phyloP scores from a whole-genome alignment of 2,329 filamentous ascomycete genomes.

The Aspergillus nomiae region DNA sequence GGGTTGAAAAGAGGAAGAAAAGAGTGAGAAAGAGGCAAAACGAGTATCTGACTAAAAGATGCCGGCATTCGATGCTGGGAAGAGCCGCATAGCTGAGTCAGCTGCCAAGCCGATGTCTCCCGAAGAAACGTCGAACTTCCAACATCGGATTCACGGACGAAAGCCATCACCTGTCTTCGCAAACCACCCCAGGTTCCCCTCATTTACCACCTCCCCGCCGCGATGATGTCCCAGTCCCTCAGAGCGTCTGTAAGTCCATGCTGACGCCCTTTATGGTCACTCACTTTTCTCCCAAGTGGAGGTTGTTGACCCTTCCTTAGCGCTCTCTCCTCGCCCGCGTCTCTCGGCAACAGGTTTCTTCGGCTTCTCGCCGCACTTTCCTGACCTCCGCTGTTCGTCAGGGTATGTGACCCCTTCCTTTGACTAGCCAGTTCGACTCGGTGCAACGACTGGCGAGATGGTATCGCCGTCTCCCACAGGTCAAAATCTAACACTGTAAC shows the following conservation, averaged over 20 bases:
- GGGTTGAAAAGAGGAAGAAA: slow-evolving; percentile 15
- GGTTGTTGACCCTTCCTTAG: slow-evolving; percentile 41
- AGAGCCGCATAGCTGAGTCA: slow-evolving; percentile 31
- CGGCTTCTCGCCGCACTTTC: slow-evolving; percentile 63
- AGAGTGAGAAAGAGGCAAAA: slow-evolving; percentile 11
- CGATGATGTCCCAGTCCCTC: slow-evolving; percentile 64
- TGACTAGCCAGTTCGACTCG: neutral
- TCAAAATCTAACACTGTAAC: slow-evolving; percentile 27
- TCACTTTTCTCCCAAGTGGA: neutral
- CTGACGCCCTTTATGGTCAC: neutral
- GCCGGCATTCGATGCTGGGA: neutral
- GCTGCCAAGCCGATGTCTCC: slow-evolving; percentile 30
- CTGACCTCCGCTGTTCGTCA: slow-evolving; percentile 63
- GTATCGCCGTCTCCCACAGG: neutral
- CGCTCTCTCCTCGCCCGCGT: slow-evolving; percentile 64
- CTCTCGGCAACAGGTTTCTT: slow-evolving; percentile 58
- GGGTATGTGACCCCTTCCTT: slow-evolving; percentile 52
- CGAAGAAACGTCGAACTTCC: slow-evolving; percentile 29
- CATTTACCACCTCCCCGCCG: slow-evolving; percentile 34
- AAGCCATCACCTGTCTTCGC: slow-evolving; percentile 22
- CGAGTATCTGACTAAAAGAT: slow-evolving; percentile 1
- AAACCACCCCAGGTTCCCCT: slow-evolving; percentile 26
- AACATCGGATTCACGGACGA: slow-evolving; percentile 23
- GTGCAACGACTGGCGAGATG: neutral
- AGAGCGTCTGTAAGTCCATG: slow-evolving; percentile 59